Evolutionary conservation across 176 grass and related monocot species (phyloP).

Genomic region (sorghum (Sorghum bicolor)): Sorghum_bicolor_NCBIv3 NC_012873.2:9322501-9323000

Average conservation of each 20-base stretch:
- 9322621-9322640: neutral
- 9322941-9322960: no score
- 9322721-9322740: slow-evolving; percentile 24
- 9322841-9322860: neutral
- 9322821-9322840: neutral
- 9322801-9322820: neutral
- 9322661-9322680: neutral
- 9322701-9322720: neutral
- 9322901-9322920: neutral
- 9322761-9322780: neutral
- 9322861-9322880: neutral
- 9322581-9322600: slow-evolving; percentile 23
- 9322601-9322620: neutral
- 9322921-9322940: neutral
- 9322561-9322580: neutral
- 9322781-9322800: neutral
- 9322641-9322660: neutral
- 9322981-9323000: neutral
- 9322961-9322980: no score
- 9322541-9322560: neutral
- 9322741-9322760: no score
- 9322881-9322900: no score
- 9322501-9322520: slow-evolving; percentile 37
- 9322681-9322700: slow-evolving; percentile 8
- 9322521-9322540: slow-evolving; percentile 34